A percentile compares a stretch with the other conserved stretches of the same genome.
phyloP scores from a whole-genome alignment of 2,329 filamentous ascomycete species.

The Dryadomyces quercivorus region DNA sequence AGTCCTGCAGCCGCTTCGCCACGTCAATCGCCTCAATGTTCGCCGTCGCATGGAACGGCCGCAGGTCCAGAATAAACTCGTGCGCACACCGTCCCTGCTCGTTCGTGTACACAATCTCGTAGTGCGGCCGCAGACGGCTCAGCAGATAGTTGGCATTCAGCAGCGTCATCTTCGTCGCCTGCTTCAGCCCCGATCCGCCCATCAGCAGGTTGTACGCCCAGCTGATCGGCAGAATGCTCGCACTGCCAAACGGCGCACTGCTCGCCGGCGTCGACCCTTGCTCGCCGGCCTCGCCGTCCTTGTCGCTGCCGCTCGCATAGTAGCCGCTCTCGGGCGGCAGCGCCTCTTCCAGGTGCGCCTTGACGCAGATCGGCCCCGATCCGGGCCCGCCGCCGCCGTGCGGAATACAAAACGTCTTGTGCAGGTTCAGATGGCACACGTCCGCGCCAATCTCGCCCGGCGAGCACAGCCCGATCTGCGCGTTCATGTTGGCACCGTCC shows the following conservation, averaged over 20 bases:
- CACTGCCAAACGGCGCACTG: constrained; percentile 75
- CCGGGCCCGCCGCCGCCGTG: constrained; percentile 91
- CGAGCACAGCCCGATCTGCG: constrained; percentile 89
- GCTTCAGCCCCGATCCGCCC: constrained; percentile 69
- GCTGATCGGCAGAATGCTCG: constrained; percentile 85
- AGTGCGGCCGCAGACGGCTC: constrained; percentile 72
- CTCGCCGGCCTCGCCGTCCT: constrained; percentile 37
- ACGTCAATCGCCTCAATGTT: constrained; percentile 89
- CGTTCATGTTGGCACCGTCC: constrained; percentile 98
- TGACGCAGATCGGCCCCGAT: constrained; percentile 88
- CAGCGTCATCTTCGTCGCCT: constrained; percentile 85
- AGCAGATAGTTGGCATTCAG: constrained; percentile 97
- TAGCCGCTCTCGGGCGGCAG: constrained; percentile 40
- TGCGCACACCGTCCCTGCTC: constrained; percentile 78
- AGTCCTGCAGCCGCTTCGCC: constrained; percentile 92
- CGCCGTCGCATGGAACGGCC: constrained; percentile 69
- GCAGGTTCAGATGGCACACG: constrained; percentile 91
- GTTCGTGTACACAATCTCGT: constrained; percentile 90
- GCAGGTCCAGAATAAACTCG: constrained; percentile 90
- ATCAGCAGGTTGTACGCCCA: constrained; percentile 95
- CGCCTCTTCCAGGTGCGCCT: constrained; percentile 63
- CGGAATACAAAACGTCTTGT: constrained; percentile 98
- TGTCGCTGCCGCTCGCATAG: constrained; percentile 2
- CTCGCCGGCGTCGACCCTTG: constrained; percentile 25
- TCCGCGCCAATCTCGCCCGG: constrained; percentile 93